phyloP scores from a whole-genome alignment of 176 grass and related monocot species.

The Avena eriantha region DNA sequence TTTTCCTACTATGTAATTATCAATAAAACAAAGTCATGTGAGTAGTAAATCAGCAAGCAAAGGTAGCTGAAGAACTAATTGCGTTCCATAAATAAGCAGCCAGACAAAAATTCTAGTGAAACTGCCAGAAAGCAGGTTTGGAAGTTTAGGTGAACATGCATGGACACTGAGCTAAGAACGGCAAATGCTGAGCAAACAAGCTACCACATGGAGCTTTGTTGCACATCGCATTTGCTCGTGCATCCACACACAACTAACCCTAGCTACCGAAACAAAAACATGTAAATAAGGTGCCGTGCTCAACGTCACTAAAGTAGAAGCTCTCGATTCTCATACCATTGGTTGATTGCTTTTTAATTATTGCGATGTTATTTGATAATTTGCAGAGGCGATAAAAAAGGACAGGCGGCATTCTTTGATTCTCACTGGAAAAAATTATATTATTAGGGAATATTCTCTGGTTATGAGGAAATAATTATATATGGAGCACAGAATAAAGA shows the following conservation, averaged over 20 bases:
- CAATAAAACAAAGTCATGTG: background rate
- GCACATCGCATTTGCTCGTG: slow-evolving; percentile 24
- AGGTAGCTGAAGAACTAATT: background rate
- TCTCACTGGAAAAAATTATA: slow-evolving; percentile 9
- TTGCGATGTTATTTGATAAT: background rate
- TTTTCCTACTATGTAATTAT: background rate
- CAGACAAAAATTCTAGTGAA: background rate
- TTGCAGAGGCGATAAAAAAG: slow-evolving; percentile 9
- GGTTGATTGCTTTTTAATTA: background rate
- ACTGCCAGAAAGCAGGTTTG: slow-evolving; percentile 47
- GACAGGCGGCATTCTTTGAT: slow-evolving; percentile 20
- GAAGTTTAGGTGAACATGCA: background rate
- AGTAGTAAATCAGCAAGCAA: background rate
- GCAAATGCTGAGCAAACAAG: slow-evolving; percentile 40
- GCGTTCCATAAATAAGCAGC: slow-evolving; percentile 40
- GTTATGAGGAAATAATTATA: slow-evolving; percentile 17
- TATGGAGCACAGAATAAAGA: background rate
- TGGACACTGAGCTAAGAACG: background rate
- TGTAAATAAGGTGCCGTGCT: background rate
- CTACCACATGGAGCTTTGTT: background rate
- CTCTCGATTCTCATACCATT: background rate
- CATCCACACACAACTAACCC: slow-evolving; percentile 20
- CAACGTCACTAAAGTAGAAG: background rate
- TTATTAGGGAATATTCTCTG: slow-evolving; percentile 40
- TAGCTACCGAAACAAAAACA: background rate